phyloP scores from a whole-genome alignment of 2,329 filamentous ascomycete genomes.

The Fusarium sp. region DNA sequence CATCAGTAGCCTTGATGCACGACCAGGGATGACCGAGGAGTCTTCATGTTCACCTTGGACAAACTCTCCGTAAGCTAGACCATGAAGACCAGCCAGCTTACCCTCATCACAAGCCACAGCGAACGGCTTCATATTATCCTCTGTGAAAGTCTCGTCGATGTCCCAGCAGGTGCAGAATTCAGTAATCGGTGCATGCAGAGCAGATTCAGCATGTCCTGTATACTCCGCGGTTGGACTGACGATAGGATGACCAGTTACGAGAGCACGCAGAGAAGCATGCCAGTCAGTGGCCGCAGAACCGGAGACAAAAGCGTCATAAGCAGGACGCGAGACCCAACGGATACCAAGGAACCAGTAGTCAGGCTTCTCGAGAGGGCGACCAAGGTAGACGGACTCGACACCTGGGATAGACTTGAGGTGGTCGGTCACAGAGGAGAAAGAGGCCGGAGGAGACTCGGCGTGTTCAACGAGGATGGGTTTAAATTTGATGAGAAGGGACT shows the following conservation, averaged over 20 bases:
- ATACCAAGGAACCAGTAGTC: slow-evolving; percentile 49
- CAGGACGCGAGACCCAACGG: slow-evolving; percentile 50
- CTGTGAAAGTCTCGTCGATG: slow-evolving; percentile 47
- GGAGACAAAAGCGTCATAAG: slow-evolving; percentile 54
- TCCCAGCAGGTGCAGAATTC: slow-evolving; percentile 53
- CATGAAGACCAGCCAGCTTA: slow-evolving; percentile 47
- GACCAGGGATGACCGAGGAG: slow-evolving; percentile 45
- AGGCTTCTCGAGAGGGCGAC: slow-evolving; percentile 51
- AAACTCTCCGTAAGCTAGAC: slow-evolving; percentile 50
- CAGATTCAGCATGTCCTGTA: slow-evolving; percentile 39
- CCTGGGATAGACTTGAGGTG: slow-evolving; percentile 49
- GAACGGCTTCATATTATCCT: slow-evolving; percentile 48
- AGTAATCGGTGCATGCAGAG: slow-evolving; percentile 52
- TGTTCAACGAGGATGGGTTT: slow-evolving; percentile 43
- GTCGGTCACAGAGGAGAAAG: slow-evolving; percentile 44
- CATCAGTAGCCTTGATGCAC: slow-evolving; percentile 50
- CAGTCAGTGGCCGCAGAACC: slow-evolving; percentile 56
- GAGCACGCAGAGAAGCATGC: slow-evolving; percentile 51
- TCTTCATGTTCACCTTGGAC: slow-evolving; percentile 46
- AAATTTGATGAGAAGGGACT: slow-evolving; percentile 50
- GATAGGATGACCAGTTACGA: slow-evolving; percentile 44
- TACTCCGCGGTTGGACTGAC: slow-evolving; percentile 38
- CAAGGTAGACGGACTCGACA: slow-evolving; percentile 50
- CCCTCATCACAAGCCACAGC: slow-evolving; percentile 38
- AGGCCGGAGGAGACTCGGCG: slow-evolving; percentile 43